Evolutionary conservation across 192 early-diverging fungal genomes (phyloP).

Genomic region (Haplosporangium gracile): DNA sequence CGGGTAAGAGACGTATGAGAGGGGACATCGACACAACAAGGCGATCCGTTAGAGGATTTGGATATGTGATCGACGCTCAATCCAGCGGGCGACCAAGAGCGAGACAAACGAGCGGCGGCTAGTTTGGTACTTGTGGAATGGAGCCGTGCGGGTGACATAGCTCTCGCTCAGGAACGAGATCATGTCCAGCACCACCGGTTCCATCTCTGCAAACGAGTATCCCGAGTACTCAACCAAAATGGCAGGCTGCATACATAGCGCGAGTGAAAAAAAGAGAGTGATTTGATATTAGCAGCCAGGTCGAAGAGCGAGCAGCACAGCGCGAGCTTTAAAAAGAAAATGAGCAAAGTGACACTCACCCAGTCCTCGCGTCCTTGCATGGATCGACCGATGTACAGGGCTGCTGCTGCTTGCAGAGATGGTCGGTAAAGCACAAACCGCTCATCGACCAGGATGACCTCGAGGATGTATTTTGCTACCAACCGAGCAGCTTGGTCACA

Average conservation of each 20-base stretch:
- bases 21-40: background rate
- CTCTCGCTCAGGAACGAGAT: slow-evolving; percentile 71
- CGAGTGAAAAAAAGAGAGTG: background rate
- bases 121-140: slow-evolving; percentile 37
- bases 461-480: slow-evolving; percentile 93
- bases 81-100: background rate
- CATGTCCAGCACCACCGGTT: slow-evolving; percentile 72
- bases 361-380: slow-evolving; percentile 80
- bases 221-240: slow-evolving; percentile 78
- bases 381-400: slow-evolving; percentile 79
- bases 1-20: background rate
- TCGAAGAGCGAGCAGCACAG: background rate
- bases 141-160: background rate
- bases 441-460: slow-evolving; percentile 89
- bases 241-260: background rate
- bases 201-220: slow-evolving; percentile 77
- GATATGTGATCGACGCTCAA: background rate
- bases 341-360: slow-evolving; percentile 24
- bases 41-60: background rate
- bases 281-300: background rate
- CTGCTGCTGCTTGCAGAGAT: slow-evolving; percentile 82
- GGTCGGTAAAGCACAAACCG: slow-evolving; percentile 77
- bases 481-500: slow-evolving; percentile 88
- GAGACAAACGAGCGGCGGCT: background rate
- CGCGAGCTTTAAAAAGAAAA: slow-evolving; percentile 40